phyloP scores from a whole-genome alignment of 306 rosid genomes.

The Acacia confusa region DNA sequence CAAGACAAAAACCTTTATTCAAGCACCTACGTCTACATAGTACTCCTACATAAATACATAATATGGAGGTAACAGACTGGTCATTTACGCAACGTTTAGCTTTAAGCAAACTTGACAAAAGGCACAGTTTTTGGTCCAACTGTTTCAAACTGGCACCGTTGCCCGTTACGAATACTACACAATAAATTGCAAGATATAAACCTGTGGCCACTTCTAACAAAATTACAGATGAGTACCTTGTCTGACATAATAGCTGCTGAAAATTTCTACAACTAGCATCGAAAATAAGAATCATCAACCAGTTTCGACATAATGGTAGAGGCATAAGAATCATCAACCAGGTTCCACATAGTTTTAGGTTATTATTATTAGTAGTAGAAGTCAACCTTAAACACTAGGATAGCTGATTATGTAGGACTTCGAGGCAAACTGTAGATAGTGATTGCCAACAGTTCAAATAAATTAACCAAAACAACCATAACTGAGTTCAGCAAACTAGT shows the following conservation, averaged over 20 bases:
- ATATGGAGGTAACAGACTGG: not conserved
- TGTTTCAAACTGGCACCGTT: not conserved
- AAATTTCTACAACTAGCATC: not conserved
- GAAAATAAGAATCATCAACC: not conserved
- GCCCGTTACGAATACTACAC: not conserved
- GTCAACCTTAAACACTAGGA: not conserved
- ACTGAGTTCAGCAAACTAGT: not conserved
- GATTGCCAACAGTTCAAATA: not conserved
- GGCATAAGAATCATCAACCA: not conserved
- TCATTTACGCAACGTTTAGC: not conserved
- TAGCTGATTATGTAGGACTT: not conserved
- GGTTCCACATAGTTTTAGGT: not conserved
- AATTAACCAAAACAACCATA: not conserved
- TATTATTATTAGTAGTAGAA: no score
- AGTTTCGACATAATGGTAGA: not conserved
- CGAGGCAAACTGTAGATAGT: not conserved
- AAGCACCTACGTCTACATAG: not conserved
- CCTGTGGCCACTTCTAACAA: not conserved
- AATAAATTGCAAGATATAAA: not conserved
- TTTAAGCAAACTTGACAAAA: not conserved
- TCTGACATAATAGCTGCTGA: not conserved
- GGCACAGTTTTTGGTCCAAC: not conserved
- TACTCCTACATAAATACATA: not conserved
- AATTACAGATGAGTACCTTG: not conserved
- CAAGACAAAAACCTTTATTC: not conserved